Conservation (phyloP, 495 filamentous ascomycete genomes). For the Chaetomidium leptoderma region DNA sequence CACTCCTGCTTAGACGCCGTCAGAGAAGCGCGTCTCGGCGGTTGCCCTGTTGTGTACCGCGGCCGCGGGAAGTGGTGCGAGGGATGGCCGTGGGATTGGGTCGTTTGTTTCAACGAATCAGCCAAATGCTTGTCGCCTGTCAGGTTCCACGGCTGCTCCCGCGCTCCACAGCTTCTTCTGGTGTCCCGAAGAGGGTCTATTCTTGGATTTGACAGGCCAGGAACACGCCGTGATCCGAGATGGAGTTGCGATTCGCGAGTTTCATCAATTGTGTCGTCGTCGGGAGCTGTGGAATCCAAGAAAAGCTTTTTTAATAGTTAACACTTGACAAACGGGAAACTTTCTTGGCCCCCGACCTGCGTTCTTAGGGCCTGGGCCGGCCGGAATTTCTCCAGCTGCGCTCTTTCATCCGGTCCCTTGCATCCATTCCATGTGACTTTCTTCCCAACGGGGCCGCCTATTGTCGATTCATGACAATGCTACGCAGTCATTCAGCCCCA, state of each 20-base stretch:
- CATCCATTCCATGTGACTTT: not conserved
- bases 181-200: not conserved
- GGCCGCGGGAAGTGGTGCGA: not conserved
- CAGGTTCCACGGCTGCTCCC: constrained; percentile 5
- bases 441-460: not conserved
- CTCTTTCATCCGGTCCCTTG: not conserved
- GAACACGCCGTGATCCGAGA: not conserved
- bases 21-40: constrained; percentile 17
- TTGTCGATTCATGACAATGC: constrained; percentile 10
- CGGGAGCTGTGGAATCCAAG: not conserved
- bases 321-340: no score
- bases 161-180: constrained; percentile 2
- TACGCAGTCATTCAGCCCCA: not conserved
- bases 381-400: not conserved
- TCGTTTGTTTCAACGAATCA: constrained; percentile 15
- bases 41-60: not conserved
- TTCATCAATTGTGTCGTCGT: not conserved
- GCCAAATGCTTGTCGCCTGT: not conserved
- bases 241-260: not conserved
- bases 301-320: not conserved
- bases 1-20: constrained; percentile 19
- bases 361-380: not conserved
- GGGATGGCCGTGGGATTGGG: constrained; percentile 8
- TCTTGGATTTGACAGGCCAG: constrained; percentile 2
- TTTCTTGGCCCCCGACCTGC: not conserved